Evolutionary conservation across 1,284 basidiomycete genomes (phyloP).

Genomic region (Ganoderma sinense): DNA sequence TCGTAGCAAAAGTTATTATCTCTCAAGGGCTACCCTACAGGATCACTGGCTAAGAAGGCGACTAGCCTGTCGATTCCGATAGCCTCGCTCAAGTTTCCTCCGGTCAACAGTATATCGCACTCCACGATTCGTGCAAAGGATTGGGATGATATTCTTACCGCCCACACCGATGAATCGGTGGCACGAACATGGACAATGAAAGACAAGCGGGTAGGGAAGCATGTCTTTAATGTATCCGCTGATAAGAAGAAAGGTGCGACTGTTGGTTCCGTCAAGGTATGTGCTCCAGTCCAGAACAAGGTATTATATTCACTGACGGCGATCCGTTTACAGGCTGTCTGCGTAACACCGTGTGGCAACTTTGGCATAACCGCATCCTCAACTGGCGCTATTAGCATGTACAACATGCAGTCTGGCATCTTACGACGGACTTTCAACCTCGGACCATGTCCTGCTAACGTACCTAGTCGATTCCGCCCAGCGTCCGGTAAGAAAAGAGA

Average conservation of each 20-base stretch:
- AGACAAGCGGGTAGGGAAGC: constrained; percentile 84
- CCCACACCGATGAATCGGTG: constrained; percentile 82
- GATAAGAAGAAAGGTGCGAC: constrained; percentile 52
- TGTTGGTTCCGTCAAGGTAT: constrained; percentile 71
- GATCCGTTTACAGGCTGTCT: constrained; percentile 68
- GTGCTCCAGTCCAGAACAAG: constrained; percentile 23
- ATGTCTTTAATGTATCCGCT: constrained; percentile 63
- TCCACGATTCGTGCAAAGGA: constrained; percentile 89
- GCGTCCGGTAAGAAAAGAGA: constrained; percentile 52
- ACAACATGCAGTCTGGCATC: constrained; percentile 97
- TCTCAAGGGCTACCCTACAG: constrained; percentile 44
- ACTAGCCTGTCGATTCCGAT: constrained; percentile 82
- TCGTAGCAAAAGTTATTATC: not conserved
- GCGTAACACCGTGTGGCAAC: constrained; percentile 95
- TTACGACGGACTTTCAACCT: constrained; percentile 81
- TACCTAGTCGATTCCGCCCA: constrained; percentile 43
- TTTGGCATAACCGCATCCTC: constrained; percentile 90
- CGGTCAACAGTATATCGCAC: constrained; percentile 81
- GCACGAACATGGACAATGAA: constrained; percentile 89
- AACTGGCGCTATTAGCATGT: constrained; percentile 83
- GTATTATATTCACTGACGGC: not conserved
- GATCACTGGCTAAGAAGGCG: constrained; percentile 88
- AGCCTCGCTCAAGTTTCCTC: constrained; percentile 83
- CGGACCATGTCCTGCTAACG: constrained; percentile 65
- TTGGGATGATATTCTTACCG: constrained; percentile 97